phyloP scores from a whole-genome alignment of 225 moss, liverwort and hornwort genomes.

The Ulota crispa region DNA sequence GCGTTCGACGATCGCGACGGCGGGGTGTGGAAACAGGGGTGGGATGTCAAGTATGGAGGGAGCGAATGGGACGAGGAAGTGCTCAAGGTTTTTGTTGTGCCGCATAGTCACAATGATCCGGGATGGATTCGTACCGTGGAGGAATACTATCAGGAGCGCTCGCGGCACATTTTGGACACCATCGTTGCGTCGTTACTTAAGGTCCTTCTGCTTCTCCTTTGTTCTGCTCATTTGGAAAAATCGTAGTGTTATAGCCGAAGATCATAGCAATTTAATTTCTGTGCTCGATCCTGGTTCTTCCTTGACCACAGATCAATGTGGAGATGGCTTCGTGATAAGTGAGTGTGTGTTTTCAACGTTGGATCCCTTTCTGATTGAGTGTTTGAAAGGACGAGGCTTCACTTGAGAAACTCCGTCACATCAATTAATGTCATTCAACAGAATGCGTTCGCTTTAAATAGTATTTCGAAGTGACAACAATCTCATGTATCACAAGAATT shows the following conservation, averaged over 20 bases:
- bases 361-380: neutral
- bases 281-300: neutral
- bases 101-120: slow-evolving; percentile 95
- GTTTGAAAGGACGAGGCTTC: neutral
- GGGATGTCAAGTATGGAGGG: slow-evolving; percentile 80
- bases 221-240: neutral
- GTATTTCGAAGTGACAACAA: neutral
- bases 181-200: slow-evolving; percentile 78
- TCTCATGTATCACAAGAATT: neutral
- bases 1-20: slow-evolving; percentile 84
- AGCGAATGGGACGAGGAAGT: slow-evolving; percentile 76
- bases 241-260: neutral
- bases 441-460: neutral
- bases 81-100: slow-evolving; percentile 90
- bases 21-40: slow-evolving; percentile 96
- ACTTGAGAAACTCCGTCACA: neutral
- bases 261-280: neutral
- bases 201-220: slow-evolving; percentile 36
- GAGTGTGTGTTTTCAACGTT: neutral
- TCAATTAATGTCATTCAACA: neutral
- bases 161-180: slow-evolving; percentile 73
- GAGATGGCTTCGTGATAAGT: slow-evolving; percentile 3
- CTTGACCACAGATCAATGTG: neutral
- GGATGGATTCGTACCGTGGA: slow-evolving; percentile 98
- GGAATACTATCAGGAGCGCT: slow-evolving; percentile 85